Conservation (phyloP, 179 eudicot species). For the Pouteria campechiana region DNA sequence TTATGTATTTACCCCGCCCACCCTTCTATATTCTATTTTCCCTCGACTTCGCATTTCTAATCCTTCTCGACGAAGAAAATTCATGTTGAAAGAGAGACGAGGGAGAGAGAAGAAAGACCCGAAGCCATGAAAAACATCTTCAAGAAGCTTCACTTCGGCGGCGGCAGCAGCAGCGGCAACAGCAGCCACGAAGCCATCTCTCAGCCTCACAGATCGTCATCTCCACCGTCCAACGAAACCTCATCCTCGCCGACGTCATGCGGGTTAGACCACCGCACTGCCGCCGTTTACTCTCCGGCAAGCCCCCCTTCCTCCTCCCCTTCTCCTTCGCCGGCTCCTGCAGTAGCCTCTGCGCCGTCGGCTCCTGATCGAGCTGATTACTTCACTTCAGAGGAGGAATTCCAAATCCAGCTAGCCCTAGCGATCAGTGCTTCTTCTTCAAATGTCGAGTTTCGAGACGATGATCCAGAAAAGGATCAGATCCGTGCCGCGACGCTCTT, state of each 20-base stretch:
- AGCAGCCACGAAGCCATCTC: conserved; percentile 44
- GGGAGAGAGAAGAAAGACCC: too few species aligned
- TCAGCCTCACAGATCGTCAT: too few species aligned
- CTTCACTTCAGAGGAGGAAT: conserved; percentile 84
- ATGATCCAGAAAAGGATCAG: conserved; percentile 47
- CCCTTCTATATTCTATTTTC: too few species aligned
- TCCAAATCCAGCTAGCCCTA: conserved; percentile 87
- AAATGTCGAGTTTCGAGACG: conserved; percentile 26
- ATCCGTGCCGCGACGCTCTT: conserved; percentile 44
- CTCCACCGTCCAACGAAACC: conserved; percentile 4
- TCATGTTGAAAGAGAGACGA: too few species aligned
- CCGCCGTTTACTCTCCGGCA: background rate
- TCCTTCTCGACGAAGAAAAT: too few species aligned
- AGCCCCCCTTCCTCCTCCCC: conserved; percentile 10
- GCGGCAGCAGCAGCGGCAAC: too few species aligned
- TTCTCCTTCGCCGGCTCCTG: conserved; percentile 1
- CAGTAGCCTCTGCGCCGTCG: background rate
- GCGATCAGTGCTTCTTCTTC: conserved; percentile 87
- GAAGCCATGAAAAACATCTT: too few species aligned
- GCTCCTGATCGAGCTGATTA: conserved; percentile 35
- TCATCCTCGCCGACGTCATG: background rate
- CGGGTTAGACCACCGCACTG: too few species aligned
- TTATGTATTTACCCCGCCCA: too few species aligned
- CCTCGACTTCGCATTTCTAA: too few species aligned
- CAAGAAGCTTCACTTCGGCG: too few species aligned